Evolutionary conservation across 768 basidiomycete species (phyloP).

Genomic region (Phylloporus sp.): DNA sequence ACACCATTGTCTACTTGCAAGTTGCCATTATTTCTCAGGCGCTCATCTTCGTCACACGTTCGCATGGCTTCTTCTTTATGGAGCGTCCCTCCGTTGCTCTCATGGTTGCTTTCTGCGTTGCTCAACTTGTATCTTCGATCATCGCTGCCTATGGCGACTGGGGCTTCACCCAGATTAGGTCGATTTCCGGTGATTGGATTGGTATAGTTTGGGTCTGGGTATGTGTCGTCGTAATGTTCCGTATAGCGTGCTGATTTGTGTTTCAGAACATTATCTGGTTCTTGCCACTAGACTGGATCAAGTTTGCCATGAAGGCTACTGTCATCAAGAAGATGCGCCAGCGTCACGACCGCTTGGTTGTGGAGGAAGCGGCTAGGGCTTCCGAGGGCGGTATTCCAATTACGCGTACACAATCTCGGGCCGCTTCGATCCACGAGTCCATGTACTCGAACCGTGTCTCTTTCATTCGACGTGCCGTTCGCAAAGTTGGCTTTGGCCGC

Average conservation of each 20-base stretch:
- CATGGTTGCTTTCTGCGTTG: conserved; percentile 84
- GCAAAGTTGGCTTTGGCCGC: conserved; percentile 84
- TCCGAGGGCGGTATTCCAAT: conserved; percentile 55
- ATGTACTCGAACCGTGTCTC: conserved; percentile 93
- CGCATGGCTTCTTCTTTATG: conserved; percentile 96
- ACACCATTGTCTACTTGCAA: conserved; percentile 91
- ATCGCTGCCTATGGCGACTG: conserved; percentile 92
- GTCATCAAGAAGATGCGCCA: conserved; percentile 80
- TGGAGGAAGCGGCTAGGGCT: conserved; percentile 34
- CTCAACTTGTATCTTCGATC: conserved; percentile 92
- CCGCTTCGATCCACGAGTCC: conserved; percentile 84
- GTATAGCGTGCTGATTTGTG: conserved; percentile 9
- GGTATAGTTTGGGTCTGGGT: conserved; percentile 98
- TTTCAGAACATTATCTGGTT: conserved; percentile 91
- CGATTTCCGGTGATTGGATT: conserved; percentile 90
- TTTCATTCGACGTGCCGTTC: conserved; percentile 84
- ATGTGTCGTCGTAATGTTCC: conserved; percentile 28
- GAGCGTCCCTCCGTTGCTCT: conserved; percentile 89
- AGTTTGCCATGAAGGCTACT: conserved; percentile 94
- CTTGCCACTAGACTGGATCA: conserved; percentile 91
- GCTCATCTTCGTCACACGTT: conserved; percentile 92
- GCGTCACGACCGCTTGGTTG: conserved; percentile 44
- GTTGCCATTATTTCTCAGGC: conserved; percentile 99
- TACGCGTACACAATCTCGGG: conserved; percentile 83
- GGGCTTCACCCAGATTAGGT: conserved; percentile 83